phyloP scores from a whole-genome alignment of 495 filamentous ascomycete species.

The Alectoria sarmentosa region DNA sequence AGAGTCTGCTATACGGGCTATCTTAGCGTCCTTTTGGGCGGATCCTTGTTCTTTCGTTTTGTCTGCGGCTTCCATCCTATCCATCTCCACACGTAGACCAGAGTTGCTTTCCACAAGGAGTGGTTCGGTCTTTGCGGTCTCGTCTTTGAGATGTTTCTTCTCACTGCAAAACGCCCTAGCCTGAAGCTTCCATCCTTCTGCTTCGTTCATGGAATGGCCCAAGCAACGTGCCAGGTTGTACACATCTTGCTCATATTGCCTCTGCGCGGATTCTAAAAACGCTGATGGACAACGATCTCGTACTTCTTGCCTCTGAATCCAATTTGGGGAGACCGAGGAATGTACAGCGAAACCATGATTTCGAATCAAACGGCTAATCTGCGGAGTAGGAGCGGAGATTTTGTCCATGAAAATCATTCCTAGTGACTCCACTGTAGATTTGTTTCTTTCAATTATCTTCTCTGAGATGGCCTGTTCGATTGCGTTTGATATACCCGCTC shows the following conservation, averaged over 20 bases:
- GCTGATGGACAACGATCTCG: neutral
- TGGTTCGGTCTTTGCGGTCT: neutral
- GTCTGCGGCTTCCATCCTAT: neutral
- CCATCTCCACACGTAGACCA: no score
- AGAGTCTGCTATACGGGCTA: neutral
- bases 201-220: conserved; percentile 17
- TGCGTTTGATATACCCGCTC: neutral
- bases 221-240: conserved; percentile 23
- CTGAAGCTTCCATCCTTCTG: conserved; percentile 5
- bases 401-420: neutral
- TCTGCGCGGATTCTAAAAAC: conserved; percentile 7
- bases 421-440: no score
- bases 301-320: no score
- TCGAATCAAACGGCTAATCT: conserved; percentile 18
- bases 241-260: conserved; percentile 26
- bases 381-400: neutral
- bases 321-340: no score
- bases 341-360: conserved; percentile 11
- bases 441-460: neutral
- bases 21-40: neutral
- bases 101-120: no score
- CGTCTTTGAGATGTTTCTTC: conserved; percentile 13
- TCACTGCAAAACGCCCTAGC: conserved; percentile 20
- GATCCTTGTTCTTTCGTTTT: neutral
- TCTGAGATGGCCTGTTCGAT: neutral